A percentile compares a stretch with the other conserved stretches of the same genome.
phyloP scores from a whole-genome alignment of 2,329 filamentous ascomycete species.

The Exophiala oligosperma region DNA sequence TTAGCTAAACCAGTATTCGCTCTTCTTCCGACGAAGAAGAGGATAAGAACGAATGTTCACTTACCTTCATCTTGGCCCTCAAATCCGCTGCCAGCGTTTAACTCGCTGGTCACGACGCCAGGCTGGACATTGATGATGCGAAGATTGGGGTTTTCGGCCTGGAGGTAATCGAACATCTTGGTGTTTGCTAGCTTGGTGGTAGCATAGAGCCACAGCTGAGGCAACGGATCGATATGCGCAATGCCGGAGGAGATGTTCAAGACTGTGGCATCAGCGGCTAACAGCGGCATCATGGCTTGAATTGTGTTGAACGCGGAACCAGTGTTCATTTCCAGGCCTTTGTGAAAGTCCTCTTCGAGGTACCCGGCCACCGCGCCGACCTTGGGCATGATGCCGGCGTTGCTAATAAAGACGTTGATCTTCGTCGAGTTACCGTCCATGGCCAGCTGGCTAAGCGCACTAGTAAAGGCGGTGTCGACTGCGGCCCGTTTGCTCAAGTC shows the following conservation, averaged over 20 bases:
- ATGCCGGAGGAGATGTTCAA: slow-evolving; percentile 15
- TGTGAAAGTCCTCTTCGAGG: slow-evolving; percentile 3
- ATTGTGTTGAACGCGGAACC: slow-evolving; percentile 12
- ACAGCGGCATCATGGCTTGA: slow-evolving; percentile 11
- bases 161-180: slow-evolving; percentile 45
- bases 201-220: slow-evolving; percentile 34
- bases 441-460: neutral
- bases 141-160: slow-evolving; percentile 41
- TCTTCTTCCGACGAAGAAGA: neutral
- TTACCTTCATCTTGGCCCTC: slow-evolving; percentile 9
- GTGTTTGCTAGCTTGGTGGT: slow-evolving; percentile 43
- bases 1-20: neutral
- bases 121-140: slow-evolving; percentile 48
- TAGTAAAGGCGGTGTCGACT: slow-evolving; percentile 9
- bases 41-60: neutral
- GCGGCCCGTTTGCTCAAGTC: slow-evolving; percentile 9
- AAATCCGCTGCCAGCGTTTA: slow-evolving; percentile 1
- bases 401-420: slow-evolving; percentile 14
- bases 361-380: slow-evolving; percentile 3
- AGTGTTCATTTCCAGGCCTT: slow-evolving; percentile 18
- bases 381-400: slow-evolving; percentile 2
- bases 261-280: slow-evolving; percentile 8
- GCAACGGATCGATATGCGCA: slow-evolving; percentile 13
- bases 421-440: neutral
- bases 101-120: slow-evolving; percentile 30